These are phyloP conservation scores for Ajuga reptans DNA, from an alignment of 305 asterid species.

Conservation along the genomic window DNA sequence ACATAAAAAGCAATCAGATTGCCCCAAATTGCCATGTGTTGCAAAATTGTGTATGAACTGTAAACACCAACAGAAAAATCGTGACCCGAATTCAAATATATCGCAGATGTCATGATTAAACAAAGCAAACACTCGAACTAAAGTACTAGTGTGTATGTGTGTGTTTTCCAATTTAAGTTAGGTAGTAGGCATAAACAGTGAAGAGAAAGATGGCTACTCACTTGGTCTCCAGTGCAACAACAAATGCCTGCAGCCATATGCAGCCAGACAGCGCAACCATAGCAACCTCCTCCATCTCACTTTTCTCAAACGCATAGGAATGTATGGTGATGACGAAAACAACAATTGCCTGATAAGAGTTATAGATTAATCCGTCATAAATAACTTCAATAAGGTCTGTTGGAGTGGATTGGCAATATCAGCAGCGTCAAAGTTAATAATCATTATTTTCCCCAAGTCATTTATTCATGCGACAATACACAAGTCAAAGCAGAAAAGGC, in stretches of 20 bases:
- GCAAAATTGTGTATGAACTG: constrained; percentile 84
- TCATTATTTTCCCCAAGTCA: too few relatives aligned
- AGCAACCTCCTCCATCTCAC: constrained; percentile 96
- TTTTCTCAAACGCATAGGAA: constrained; percentile 75
- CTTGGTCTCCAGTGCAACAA: constrained; percentile 88
- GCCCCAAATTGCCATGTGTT: constrained; percentile 94
- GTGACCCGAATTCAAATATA: constrained; percentile 1
- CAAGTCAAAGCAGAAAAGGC: constrained; percentile 27
- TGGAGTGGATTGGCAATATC: too few relatives aligned
- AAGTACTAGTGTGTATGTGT: neutral
- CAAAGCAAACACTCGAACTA: neutral
- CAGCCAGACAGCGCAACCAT: constrained; percentile 98
- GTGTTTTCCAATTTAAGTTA: neutral
- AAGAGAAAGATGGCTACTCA: constrained; percentile 34
- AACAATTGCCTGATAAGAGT: constrained; percentile 72
- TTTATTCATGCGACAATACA: too few relatives aligned
- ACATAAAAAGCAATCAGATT: constrained; percentile 69
- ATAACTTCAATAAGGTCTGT: neutral
- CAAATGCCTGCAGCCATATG: constrained; percentile 98
- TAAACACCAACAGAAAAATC: constrained; percentile 14
- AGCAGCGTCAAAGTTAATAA: too few relatives aligned
- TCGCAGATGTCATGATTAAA: neutral
- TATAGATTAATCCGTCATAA: neutral
- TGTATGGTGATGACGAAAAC: constrained; percentile 81
- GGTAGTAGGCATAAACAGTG: constrained; percentile 7